phyloP scores from a whole-genome alignment of 352 stramenopile genomes.

The Phytophthora pisi region DNA sequence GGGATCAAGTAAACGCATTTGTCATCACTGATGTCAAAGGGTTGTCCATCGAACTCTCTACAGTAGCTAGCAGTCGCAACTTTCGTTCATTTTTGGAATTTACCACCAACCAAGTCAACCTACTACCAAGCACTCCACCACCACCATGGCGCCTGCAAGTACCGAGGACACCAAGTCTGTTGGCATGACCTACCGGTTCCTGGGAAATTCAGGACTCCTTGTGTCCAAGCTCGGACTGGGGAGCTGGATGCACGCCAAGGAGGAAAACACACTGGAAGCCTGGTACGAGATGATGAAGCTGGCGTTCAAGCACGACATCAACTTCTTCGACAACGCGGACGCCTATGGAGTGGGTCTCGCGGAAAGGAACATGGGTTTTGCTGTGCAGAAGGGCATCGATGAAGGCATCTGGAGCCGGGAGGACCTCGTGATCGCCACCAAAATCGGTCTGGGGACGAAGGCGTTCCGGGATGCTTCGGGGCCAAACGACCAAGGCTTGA shows the following conservation, averaged over 20 bases:
- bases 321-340: neutral
- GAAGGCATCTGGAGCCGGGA: neutral
- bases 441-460: neutral
- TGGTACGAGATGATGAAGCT: no score
- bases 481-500: neutral
- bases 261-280: no score
- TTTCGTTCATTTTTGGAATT: no score
- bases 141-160: no score
- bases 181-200: no score
- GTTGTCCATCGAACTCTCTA: neutral
- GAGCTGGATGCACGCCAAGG: no score
- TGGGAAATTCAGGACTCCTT: no score
- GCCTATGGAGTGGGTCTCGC: neutral
- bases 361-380: neutral
- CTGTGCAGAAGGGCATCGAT: neutral
- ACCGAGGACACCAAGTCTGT: no score
- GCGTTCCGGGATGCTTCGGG: neutral
- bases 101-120: no score
- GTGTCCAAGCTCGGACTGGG: no score
- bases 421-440: neutral
- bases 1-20: neutral
- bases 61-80: no score
- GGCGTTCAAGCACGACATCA: neutral
- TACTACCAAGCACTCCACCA: no score
- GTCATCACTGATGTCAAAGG: neutral